Evolutionary conservation across 192 early-diverging fungal species (phyloP).

Genomic region (Linnemannia schmuckeri): DNA sequence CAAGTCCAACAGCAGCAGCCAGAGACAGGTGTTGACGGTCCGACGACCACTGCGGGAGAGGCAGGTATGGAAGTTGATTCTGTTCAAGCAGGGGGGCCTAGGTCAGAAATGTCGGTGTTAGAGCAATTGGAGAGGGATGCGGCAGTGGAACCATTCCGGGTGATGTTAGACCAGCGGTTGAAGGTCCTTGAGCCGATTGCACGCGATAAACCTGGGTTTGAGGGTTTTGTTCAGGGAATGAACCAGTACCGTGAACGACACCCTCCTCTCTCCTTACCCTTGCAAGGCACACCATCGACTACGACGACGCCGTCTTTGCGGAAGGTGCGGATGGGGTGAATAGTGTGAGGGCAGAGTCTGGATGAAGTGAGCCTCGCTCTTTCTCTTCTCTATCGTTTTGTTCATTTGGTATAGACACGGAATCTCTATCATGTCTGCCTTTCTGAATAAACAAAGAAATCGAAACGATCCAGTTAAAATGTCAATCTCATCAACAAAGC

Average conservation of each 20-base stretch:
- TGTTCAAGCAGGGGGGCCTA: not conserved
- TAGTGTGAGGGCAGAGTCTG: not conserved
- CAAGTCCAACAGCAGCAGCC: not conserved
- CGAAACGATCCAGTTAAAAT: not conserved
- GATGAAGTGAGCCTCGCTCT: not conserved
- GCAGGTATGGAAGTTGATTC: conserved; percentile 18
- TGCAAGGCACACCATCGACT: not conserved
- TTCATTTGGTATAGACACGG: not conserved
- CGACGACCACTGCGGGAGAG: not conserved
- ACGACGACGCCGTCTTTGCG: not conserved
- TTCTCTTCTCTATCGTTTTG: not conserved
- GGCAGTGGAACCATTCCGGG: conserved; percentile 36
- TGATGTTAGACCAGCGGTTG: conserved; percentile 36
- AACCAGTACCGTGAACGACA: conserved; percentile 28
- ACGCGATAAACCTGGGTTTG: conserved; percentile 48
- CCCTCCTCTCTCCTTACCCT: conserved; percentile 21
- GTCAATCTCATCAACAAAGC: not conserved
- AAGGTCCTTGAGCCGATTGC: conserved; percentile 22
- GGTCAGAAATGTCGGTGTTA: not conserved
- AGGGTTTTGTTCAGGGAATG: conserved; percentile 48
- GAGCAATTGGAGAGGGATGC: conserved; percentile 40
- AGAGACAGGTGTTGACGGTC: not conserved
- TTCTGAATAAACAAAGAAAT: not conserved
- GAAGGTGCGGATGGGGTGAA: not conserved
- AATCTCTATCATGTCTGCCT: not conserved